Evolutionary conservation across 495 filamentous ascomycete genomes (phyloP), one percentile per base, ranked within the genome.

Genomic region (Tuber magnatum): DNA sequence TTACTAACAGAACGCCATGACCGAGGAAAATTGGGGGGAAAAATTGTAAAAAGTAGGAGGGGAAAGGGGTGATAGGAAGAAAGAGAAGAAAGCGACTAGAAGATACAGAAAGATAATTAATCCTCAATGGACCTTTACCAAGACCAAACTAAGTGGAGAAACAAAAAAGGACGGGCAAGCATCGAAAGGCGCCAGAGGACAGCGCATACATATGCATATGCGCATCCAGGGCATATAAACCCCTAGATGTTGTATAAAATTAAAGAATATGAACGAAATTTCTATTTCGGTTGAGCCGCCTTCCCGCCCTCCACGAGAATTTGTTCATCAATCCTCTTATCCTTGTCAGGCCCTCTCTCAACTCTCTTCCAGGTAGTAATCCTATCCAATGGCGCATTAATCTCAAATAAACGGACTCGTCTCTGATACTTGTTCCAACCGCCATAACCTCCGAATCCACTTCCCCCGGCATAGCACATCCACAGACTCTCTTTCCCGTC

Each of bases 391-490:
- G 94, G 93, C 85, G 93, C 91, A 83, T 99, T 94, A 69, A 98
- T 91, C 77, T 98, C 95, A 80, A 92, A 99, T 79, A 98, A 87
- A 48, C 95, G 87, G 44, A 97, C 88, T 73, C 93, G 89, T 40
- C 95, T 90, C 77, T 93, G 89, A 83, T 92, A 98, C 18, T 90
- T 92, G 40, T 88, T 89, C 76, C 95, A 97, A 14, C 94, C 94
- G 43, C 92, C 96, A 83, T 99, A 99, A 1, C 95, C 95, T 61
- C 96, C 95, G 81, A 97, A 94, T 0, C 95, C 95, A 46, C 87
- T 86, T 24, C 90, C 95, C 68, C 96, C 95, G 7, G 89, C 95
- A 84, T 98, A 97, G 85, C 95, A 99, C 94, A 99, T 97, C 95
- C 95, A 99, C n/a, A 97, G 86, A 24, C 90, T 90, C 1, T 90